Evolutionary conservation across 1,284 basidiomycete genomes (phyloP).

Genomic region (Leccinum pseudoinsigne): DNA sequence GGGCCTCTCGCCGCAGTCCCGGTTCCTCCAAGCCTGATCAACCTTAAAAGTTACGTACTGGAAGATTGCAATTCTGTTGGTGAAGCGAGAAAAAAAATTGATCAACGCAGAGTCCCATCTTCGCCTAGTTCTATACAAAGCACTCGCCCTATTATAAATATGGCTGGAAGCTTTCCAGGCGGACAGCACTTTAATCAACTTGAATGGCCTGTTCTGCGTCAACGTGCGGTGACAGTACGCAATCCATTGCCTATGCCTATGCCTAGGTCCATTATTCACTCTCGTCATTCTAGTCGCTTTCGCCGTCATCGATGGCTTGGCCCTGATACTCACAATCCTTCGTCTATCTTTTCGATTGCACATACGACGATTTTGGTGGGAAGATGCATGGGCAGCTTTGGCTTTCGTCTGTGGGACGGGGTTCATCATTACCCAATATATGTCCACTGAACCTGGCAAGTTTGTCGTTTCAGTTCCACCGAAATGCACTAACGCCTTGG

Average conservation of each 20-base stretch:
- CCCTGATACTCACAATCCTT: not conserved
- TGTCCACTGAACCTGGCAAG: not conserved
- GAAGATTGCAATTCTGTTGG: not conserved
- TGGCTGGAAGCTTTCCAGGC: not conserved
- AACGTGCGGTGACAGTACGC: not conserved
- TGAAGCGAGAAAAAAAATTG: no score
- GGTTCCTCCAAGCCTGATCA: not conserved
- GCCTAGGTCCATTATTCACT: not conserved
- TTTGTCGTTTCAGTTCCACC: not conserved
- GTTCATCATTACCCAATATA: not conserved
- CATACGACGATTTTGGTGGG: not conserved
- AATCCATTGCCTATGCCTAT: not conserved
- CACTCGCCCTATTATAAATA: not conserved
- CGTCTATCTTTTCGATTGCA: not conserved
- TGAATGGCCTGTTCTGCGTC: not conserved
- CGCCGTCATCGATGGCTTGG: not conserved
- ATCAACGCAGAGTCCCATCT: no score
- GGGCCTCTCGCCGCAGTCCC: not conserved
- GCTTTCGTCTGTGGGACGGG: not conserved
- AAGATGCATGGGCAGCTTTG: not conserved
- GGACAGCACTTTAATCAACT: not conserved
- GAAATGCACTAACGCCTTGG: not conserved
- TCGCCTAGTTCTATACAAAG: no score
- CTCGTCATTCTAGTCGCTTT: not conserved
- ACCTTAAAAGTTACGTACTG: not conserved